Evolutionary conservation across 73 alveolate species (phyloP), one percentile per base, ranked within the genome.

Genomic region (Stentor roeselii): DNA sequence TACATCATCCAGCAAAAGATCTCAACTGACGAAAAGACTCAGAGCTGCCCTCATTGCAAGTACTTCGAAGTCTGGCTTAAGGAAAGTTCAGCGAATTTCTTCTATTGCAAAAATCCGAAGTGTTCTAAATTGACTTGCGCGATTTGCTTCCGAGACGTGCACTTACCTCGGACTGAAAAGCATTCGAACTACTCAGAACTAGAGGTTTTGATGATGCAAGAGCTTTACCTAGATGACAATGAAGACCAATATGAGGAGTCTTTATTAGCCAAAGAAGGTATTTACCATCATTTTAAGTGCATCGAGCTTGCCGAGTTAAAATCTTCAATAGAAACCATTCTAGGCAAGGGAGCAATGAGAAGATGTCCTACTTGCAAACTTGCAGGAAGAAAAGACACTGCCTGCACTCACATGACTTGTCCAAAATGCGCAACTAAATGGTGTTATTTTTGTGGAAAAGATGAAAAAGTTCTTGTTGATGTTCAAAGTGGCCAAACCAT

Each of bases 321-420:
- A 59, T 59, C 4, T 36, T 60, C 32, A 30, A 40, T 58, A 15
- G 91, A 85, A 6, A 34, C 2, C 30, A 84, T 84, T 3, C 11
- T 86, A 42, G 92, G 82, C 15, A 39, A 85, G 2, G 87, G 90
- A 3, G 58, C 27, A 2, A 80, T 37, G 36, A 86, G 82, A 61
- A 40, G n/a, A 39, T 80, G 92, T 31, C 92, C 92, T 3, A 42
- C 21, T 27, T 86, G 92, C 82, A 42, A 75, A 3, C 41, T 86
- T 21, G 78, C 85, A 0, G 92, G 92, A 37, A 60, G 88, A 34
- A 86, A 86, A 83, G 89, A 86, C 36, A 85, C 78, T 31, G 75
- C 41, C 59, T 86, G 92, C 78, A 86, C 89, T 15, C 92, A 86
- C 42, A 86, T 86, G 89, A 60, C 86, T 32, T 87, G 92, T 39